These are phyloP conservation scores for Sphaerostilbella broomeana DNA, from an alignment of 2,329 filamentous ascomycete genomes.

Conservation along the genomic window DNA sequence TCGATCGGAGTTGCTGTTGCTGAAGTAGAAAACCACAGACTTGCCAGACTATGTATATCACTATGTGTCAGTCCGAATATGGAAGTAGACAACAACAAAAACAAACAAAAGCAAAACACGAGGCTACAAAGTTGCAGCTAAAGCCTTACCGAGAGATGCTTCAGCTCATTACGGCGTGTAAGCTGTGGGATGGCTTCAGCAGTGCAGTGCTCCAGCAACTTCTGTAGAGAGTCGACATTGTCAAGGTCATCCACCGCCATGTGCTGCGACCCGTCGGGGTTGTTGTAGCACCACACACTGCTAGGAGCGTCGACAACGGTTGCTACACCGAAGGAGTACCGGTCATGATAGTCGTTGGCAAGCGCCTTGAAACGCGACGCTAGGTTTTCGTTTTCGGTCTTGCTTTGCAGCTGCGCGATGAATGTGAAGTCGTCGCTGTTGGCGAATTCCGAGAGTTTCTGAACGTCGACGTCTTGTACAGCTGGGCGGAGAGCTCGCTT, in stretches of 20 bases:
- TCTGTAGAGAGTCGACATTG: conserved; percentile 28
- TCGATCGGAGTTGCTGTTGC: conserved; percentile 22
- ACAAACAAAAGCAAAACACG: neutral
- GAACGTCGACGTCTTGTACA: conserved; percentile 13
- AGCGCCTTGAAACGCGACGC: conserved; percentile 25
- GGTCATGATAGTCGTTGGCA: conserved; percentile 32
- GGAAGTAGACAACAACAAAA: neutral
- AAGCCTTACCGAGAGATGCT: conserved; percentile 31
- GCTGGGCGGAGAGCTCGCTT: conserved; percentile 22
- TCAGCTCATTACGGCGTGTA: conserved; percentile 38
- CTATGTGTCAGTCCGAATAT: too few species aligned
- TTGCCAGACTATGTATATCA: conserved; percentile 33
- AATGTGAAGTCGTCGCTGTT: conserved; percentile 35
- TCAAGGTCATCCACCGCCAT: conserved; percentile 27
- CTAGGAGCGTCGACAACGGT: neutral
- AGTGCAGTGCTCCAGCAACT: conserved; percentile 33
- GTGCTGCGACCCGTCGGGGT: conserved; percentile 31
- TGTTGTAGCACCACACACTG: conserved; percentile 34
- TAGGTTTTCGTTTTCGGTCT: conserved; percentile 26
- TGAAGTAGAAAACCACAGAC: conserved; percentile 31
- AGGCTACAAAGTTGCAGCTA: neutral
- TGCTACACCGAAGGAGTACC: conserved; percentile 35
- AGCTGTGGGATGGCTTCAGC: conserved; percentile 37
- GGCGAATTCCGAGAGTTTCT: conserved; percentile 25
- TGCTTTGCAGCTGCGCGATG: conserved; percentile 29